phyloP scores from a whole-genome alignment of 2,329 filamentous ascomycete genomes.

The Cyphellophora europaea region DNA sequence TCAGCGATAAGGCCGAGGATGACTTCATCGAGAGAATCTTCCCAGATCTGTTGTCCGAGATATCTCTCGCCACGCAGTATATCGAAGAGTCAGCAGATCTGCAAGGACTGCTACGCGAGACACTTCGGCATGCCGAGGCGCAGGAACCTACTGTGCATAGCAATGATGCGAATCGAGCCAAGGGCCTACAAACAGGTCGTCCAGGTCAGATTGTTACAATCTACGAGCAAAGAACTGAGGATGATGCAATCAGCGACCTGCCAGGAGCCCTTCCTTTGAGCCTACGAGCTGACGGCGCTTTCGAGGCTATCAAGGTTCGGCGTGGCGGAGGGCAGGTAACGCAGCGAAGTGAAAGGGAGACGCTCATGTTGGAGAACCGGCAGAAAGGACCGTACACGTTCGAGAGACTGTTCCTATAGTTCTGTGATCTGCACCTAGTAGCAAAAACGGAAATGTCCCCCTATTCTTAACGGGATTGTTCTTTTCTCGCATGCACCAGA shows the following conservation, averaged over 20 bases:
- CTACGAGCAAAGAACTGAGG: slow-evolving; percentile 13
- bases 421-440: too few relatives aligned
- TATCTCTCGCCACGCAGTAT: slow-evolving; percentile 36
- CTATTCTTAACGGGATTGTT: too few relatives aligned
- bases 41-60: slow-evolving; percentile 37
- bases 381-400: slow-evolving; percentile 75
- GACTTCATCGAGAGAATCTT: slow-evolving; percentile 29
- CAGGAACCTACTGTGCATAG: not conserved
- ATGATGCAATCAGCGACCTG: slow-evolving; percentile 6
- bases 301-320: slow-evolving; percentile 36
- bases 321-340: slow-evolving; percentile 64
- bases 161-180: not conserved
- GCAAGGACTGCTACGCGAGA: slow-evolving; percentile 37
- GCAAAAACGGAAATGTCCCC: too few relatives aligned
- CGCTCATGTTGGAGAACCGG: slow-evolving; percentile 67
- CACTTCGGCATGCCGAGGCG: slow-evolving; percentile 31
- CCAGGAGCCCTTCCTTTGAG: slow-evolving; percentile 41
- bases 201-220: slow-evolving; percentile 16
- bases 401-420: slow-evolving; percentile 44
- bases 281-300: slow-evolving; percentile 47
- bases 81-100: slow-evolving; percentile 39
- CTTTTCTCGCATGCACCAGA: too few relatives aligned
- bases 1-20: slow-evolving; percentile 27
- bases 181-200: slow-evolving; percentile 3
- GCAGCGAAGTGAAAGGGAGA: slow-evolving; percentile 61